These are phyloP conservation scores for Globisporangium cederbergense DNA, from an alignment of 352 stramenopile genomes.

Conservation along the genomic window DNA sequence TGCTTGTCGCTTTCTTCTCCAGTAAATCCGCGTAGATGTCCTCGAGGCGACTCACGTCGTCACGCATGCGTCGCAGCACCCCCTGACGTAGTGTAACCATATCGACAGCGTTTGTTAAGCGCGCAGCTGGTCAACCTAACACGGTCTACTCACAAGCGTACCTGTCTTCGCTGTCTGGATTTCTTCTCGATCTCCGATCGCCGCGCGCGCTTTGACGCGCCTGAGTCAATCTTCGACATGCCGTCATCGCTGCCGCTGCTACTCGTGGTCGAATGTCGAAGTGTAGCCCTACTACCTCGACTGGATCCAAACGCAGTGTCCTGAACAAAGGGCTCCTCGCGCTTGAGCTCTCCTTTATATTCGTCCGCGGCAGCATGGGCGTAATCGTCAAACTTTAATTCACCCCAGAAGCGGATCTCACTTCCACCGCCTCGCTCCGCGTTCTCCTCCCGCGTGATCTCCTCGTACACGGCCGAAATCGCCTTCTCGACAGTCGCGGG, in stretches of 20 bases:
- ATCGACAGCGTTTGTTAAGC: no score
- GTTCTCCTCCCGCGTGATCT: slow-evolving; percentile 3
- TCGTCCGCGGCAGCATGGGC: neutral
- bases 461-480: slow-evolving; percentile 10
- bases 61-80: slow-evolving; percentile 39
- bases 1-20: slow-evolving; percentile 20
- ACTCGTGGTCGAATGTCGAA: neutral
- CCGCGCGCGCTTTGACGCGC: slow-evolving; percentile 12
- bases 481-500: slow-evolving; percentile 1
- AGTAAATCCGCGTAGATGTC: slow-evolving; percentile 32
- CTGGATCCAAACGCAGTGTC: neutral
- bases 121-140: no score
- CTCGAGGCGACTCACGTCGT: slow-evolving; percentile 50
- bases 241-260: slow-evolving; percentile 5
- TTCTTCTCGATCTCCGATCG: slow-evolving; percentile 23
- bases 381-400: neutral
- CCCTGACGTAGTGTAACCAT: slow-evolving; percentile 13
- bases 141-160: slow-evolving; percentile 12
- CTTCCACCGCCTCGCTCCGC: neutral
- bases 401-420: neutral
- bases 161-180: slow-evolving; percentile 27
- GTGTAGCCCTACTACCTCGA: neutral
- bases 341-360: neutral
- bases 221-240: neutral
- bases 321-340: neutral